Base-by-base conservation (phyloP, 2,329 filamentous ascomycete species). In the Helicocarpus griseus region DNA sequence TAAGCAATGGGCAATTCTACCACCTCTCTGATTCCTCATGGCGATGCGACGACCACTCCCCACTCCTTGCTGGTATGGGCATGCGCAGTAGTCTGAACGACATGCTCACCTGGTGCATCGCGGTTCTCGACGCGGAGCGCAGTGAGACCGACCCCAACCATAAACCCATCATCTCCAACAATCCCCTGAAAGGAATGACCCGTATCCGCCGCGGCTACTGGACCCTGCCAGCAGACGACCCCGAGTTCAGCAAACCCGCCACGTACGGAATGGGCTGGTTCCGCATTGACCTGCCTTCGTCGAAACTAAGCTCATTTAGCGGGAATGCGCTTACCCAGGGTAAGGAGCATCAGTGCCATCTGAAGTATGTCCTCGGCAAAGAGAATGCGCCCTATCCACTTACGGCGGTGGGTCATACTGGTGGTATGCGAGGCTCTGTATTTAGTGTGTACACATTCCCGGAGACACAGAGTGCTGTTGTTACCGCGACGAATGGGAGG, bases 201-300 rank as follows among this genome's bases (percentile, higher is more conserved):
- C 49, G 57, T 24, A 44, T 55, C 17, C 52, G 57, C 11, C 49
- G 46, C 35, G 50, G 48, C 26, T 48, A 55, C 21, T 49, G 53
- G 39, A 49, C 56, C 0, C 31, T 35, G 31, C 31, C 31, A 35
- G 31, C 31, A 14, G 31, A 35, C 31, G 31, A 35, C 31, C 31
- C 31, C 31, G 31, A 35, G 31, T 35, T 35, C 31, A 35, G 31
- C 31, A 35, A 35, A 35, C 31, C 31, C 31, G 31, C 31, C 31
- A 51, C 56, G 3, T 65, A 64, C 50, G 56, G 51, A 14, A 49
- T 60, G 35, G 63, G 63, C 19, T 65, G 61, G 63, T 52, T 54
- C 4, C 53, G 57, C 39, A 48, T 49, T 31, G 50, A 56, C 8
- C 53, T 64, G 5, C 63, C 60, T 9, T 58, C 54, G n/a, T 54